phyloP scores from a whole-genome alignment of 345 rosid species.

The Salix caprea region DNA sequence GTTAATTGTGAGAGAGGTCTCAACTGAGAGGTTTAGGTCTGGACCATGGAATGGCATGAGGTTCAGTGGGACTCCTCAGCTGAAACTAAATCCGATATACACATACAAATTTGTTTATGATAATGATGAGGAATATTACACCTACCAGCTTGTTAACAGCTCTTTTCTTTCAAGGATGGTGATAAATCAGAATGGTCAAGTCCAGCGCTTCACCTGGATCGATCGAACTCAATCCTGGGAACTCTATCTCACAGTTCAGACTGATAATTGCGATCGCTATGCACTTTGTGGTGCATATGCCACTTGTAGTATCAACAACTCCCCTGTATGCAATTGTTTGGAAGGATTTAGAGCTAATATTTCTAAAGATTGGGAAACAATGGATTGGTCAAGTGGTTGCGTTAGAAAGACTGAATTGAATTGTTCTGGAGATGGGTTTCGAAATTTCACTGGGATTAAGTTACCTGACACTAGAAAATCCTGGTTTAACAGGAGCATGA shows the following conservation, averaged over 20 bases:
- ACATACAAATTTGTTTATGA: not conserved
- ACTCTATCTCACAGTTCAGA: not conserved
- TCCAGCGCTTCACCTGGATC: not conserved
- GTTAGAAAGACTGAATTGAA: slow-evolving; percentile 1
- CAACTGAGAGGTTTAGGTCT: not conserved
- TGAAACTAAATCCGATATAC: slow-evolving; percentile 1
- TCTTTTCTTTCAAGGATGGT: not conserved
- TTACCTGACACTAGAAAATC: slow-evolving; percentile 7
- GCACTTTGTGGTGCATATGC: slow-evolving; percentile 3
- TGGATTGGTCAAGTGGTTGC: slow-evolving; percentile 8
- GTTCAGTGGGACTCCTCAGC: slow-evolving; percentile 5
- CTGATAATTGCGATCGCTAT: slow-evolving; percentile 11
- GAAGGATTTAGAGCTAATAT: slow-evolving; percentile 12
- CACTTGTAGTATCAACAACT: slow-evolving; percentile 1
- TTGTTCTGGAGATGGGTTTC: slow-evolving; percentile 13
- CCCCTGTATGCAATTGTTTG: slow-evolving; percentile 7
- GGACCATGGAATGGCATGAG: slow-evolving; percentile 15
- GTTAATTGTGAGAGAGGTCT: not conserved
- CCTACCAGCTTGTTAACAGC: not conserved
- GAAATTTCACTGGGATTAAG: not conserved
- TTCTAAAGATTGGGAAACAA: not conserved
- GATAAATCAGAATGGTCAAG: not conserved
- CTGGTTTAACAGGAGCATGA: slow-evolving; percentile 7
- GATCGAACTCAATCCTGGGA: not conserved
- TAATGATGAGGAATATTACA: slow-evolving; percentile 5